Evolutionary conservation across 345 rosid genomes (phyloP).

Genomic region (Garcia nutans): DNA sequence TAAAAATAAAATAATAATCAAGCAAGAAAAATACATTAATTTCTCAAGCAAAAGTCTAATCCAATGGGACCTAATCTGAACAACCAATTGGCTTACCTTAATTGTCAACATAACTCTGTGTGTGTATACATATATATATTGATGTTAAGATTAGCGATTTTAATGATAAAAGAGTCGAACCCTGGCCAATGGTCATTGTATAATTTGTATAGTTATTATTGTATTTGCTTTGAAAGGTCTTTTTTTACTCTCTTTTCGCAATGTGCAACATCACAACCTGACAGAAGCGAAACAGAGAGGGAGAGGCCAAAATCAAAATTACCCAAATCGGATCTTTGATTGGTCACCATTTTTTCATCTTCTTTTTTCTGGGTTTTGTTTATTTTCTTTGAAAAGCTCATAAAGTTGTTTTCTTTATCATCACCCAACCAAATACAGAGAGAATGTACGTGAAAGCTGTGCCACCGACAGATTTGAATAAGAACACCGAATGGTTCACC

Average conservation of each 20-base stretch:
- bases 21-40: too few relatives aligned
- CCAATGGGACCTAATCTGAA: constrained; percentile 2
- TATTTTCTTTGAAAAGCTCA: not conserved
- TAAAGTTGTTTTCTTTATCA: not conserved
- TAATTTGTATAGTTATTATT: too few relatives aligned
- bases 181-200: not conserved
- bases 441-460: constrained; percentile 62
- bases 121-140: not conserved
- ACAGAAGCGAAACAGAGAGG: not conserved
- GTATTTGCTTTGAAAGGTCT: not conserved
- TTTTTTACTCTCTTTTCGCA: not conserved
- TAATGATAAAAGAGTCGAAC: not conserved
- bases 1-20: too few relatives aligned
- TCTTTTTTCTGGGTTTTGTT: not conserved
- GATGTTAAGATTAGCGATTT: not conserved
- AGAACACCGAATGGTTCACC: constrained; percentile 88
- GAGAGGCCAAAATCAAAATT: too few relatives aligned
- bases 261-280: constrained; percentile 3
- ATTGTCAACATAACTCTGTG: not conserved
- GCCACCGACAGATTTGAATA: constrained; percentile 76
- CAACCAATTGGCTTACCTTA: constrained; percentile 1
- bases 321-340: constrained; percentile 12
- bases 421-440: not conserved
- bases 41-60: not conserved
- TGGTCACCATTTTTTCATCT: constrained; percentile 8